Base-by-base conservation (phyloP, 2,329 filamentous ascomycete species). In the Corynespora cassiicola region DNA sequence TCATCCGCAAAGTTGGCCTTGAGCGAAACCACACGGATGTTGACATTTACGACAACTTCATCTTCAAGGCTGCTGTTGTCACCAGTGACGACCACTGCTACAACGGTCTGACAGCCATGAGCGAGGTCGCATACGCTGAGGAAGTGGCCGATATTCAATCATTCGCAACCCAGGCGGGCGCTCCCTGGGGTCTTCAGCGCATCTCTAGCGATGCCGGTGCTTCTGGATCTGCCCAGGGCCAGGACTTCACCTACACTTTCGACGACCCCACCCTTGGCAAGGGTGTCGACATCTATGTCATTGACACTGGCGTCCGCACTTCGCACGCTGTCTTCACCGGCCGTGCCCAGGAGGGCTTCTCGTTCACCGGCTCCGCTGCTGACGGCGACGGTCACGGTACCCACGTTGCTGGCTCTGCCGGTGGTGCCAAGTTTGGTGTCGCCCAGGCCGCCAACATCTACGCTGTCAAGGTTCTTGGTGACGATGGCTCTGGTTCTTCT, bases 391-490 rank as follows among this genome's bases (percentile, higher is more conserved):
- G 74, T 26, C 74, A 77, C 53, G 74, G 74, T 22, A 77, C 74
- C 9, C 74, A 77, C 55, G 67, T 71, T 29, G 63, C 73, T 21
- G 74, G 73, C 30, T 75, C 73, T 12, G 71, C 72, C 18, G 73
- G 59, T 18, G 73, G 71, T 16, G 51, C 58, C 14, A 65, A 65
- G 31, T 68, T 76, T 20, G 74, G 74, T 30, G 69, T 76, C n/a
- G 72, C 74, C n/a, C 68, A 68, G 25, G 69, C 69, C 25, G 74
- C 74, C 36, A 75, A 75, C 57, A 61, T 77, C 41, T 68, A 69
- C 31, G 75, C 75, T 30, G 74, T 82, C 43, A 79, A 78, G 60
- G 76, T 78, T 6, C 68, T 78, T 16, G 71, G 70, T 31, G 65
- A 64, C 21, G 57, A 73, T 9, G 73, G 75, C 29, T 68, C 67